Base-by-base conservation (phyloP, 352 stramenopile species). In the Albugo laibachii region DNA sequence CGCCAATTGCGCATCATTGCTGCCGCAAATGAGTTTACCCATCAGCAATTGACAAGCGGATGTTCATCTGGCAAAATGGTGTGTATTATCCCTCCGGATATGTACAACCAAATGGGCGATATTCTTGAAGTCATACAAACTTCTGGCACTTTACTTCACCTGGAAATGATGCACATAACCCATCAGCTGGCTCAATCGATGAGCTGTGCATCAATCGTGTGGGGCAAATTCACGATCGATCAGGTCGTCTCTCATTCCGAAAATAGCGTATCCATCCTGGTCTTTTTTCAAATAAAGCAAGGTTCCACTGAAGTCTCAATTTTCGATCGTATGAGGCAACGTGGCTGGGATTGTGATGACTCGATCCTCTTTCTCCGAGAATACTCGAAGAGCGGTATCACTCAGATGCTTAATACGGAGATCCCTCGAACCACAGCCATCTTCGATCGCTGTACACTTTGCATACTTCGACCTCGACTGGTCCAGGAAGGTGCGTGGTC, bases 21-120 rank as follows among this genome's bases (percentile, higher is more conserved):
- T 5, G 49, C 67, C 13, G 75, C 71, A 10, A 87, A 87, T 51
- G 67, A 78, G 34, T 77, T 69, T 54, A 85, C 72, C 8, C 56
- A 59, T 13, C 54, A 57, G 24, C 24, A 31, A 31, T 31, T 31
- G 24, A 8, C 24, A 8, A 10, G 8, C 24, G 24, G 24, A 31
- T 10, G 3, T 8, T 10, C 24, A 31, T 31, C 24, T 3, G 24
- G 8, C 35, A 75, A 65, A 43, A 54, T 56, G 27, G 43, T 74
- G 5, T 60, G 80, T 34, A 47, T 84, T n/a, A 55, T 84, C 43
- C 62, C 59, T 5, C 66, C 72, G 8, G 48, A 39, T 15, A 65
- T 58, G 2, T 84, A 82, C 46, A 49, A 48, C 3, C 56, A 52
- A 2, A 80, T 81, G 52, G 71, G 71, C 20, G 53, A 58, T 15